Base-by-base conservation (phyloP, 257 asterid genomes). In the Nyctanthes arbortristis region DNA sequence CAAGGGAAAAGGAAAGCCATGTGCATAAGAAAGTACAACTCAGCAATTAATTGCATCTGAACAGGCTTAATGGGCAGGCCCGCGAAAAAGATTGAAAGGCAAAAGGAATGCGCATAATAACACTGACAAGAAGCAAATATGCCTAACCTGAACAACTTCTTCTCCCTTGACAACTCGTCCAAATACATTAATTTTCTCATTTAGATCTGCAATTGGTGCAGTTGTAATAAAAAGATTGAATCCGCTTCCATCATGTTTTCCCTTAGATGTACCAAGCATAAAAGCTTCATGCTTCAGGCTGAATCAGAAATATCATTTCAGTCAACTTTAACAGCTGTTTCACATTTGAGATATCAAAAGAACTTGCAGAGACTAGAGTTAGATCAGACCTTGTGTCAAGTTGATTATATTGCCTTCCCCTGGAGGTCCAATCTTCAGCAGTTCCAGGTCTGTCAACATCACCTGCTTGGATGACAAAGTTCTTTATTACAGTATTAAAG, bases 231-330 rank as follows among this genome's bases (percentile, higher is more conserved):
- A 83, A 60, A 90, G 80, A 81, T 93, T 94, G 69, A 91, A 93
- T 40, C 86, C 89, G 56, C 79, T 89, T 39, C 73, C 84, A 52
- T 79, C 89, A 52, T 75, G 83, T 75, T 78, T 93, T 34, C 80
- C 78, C 88, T 88, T 90, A 63, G 96, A 87, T 70, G 96, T 88
- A 61, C 97, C 98, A 78, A 93, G 86, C 97, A 93, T 90, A 85
- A 93, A 93, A 11, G 98, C 98, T 79, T 90, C 98, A 75, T 93
- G 97, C 88, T 93, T 93, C 85, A 85, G 43, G 81, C 88, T 85
- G 68, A 27, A 61, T 70, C 65, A 66, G 60, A 55, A 61, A 29
- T 27, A 52, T 0, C 10, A 22, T 20, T 9, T 24, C 14, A 24
- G 59, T 22, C 20, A 4, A 9, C 28, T 52, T 22, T 14, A 52